These are phyloP conservation scores for Beta corolliflora DNA, from an alignment of 179 eudicot genomes.

Conservation along the genomic window DNA sequence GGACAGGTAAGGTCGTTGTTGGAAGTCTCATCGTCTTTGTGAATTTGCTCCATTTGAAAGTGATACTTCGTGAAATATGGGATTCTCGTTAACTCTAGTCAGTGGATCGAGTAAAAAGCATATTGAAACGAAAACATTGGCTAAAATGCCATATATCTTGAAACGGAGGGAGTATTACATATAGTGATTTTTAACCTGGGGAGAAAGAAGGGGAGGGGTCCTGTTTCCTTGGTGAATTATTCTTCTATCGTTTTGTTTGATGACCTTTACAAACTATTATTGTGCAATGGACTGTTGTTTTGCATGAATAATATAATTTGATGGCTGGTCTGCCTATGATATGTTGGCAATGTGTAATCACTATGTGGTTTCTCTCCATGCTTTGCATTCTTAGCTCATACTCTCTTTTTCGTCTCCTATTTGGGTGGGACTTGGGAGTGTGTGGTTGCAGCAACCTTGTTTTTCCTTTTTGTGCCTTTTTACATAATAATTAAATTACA, in stretches of 20 bases:
- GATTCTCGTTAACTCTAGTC: background rate
- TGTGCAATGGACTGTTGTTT: background rate
- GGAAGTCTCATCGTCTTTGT: conserved; percentile 2
- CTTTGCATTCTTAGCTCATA: background rate
- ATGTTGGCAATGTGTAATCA: background rate
- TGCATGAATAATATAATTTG: background rate
- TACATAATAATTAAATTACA: background rate
- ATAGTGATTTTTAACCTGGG: background rate
- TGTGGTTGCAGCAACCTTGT: conserved; percentile 14
- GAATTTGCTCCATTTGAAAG: background rate
- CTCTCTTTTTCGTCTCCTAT: background rate
- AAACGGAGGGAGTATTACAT: background rate
- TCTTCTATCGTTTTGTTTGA: background rate
- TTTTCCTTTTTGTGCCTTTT: background rate
- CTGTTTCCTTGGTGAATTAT: background rate
- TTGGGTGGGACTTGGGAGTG: background rate
- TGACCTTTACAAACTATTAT: background rate
- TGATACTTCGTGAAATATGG: background rate
- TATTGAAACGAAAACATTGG: background rate
- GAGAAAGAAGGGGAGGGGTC: background rate
- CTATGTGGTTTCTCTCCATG: background rate
- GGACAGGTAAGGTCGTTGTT: conserved; percentile 61
- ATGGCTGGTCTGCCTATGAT: background rate
- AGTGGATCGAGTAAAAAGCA: background rate
- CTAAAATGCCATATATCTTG: too few species aligned